Percentiles rank a stretch among this genome's conserved stretches.
Conservation (phyloP, 805 yeast species). For the Tetrapisispora iriomotensis region DNA sequence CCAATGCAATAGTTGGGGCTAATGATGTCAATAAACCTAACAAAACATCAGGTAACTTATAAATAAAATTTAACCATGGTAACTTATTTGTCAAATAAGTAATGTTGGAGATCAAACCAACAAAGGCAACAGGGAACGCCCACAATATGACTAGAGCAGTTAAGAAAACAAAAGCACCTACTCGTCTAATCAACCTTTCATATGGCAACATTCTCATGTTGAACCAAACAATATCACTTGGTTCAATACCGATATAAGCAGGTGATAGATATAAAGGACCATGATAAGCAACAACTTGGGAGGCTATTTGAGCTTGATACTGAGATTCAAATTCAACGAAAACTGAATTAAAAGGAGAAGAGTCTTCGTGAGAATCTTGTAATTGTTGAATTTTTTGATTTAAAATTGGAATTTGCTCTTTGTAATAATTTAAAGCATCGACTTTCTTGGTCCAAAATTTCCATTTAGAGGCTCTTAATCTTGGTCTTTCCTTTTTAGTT, state of each 20-base stretch:
- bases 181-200: constrained; percentile 52
- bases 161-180: constrained; percentile 44
- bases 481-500: constrained; percentile 62
- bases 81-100: constrained; percentile 50
- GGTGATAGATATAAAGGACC: constrained; percentile 56
- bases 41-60: constrained; percentile 42
- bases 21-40: constrained; percentile 60
- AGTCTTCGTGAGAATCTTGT: constrained; percentile 40
- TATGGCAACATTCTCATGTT: constrained; percentile 74
- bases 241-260: constrained; percentile 51
- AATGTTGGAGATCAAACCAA: constrained; percentile 63
- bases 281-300: constrained; percentile 54
- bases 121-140: constrained; percentile 74
- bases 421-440: constrained; percentile 51
- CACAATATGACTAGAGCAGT: constrained; percentile 51
- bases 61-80: constrained; percentile 46
- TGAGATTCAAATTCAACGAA: constrained; percentile 73
- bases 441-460: constrained; percentile 45
- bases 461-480: constrained; percentile 29
- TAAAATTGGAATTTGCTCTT: constrained; percentile 46
- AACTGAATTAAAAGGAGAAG: constrained; percentile 64
- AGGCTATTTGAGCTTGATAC: constrained; percentile 65
- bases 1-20: constrained; percentile 56
- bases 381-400: constrained; percentile 47
- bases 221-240: constrained; percentile 56